Percentiles rank a stretch among this genome's conserved stretches.
phyloP scores from a whole-genome alignment of 176 grass and related monocot genomes.

The Urochloa ruziziensis region DNA sequence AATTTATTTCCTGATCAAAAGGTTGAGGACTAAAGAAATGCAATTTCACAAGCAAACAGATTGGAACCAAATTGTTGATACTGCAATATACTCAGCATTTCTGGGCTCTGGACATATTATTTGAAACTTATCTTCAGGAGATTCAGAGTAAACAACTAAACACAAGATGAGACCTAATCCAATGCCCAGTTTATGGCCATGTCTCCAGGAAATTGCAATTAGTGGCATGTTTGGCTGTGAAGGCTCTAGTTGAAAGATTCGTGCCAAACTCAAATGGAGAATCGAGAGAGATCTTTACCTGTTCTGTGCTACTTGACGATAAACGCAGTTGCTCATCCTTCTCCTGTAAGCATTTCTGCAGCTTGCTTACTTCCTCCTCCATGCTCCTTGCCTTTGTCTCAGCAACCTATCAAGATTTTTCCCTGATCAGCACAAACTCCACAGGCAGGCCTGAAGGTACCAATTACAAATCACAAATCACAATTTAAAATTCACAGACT shows the following conservation, averaged over 20 bases:
- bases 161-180: background rate
- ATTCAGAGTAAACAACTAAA: background rate
- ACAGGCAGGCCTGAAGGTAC: background rate
- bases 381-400: slow-evolving; percentile 67
- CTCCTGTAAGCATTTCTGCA: slow-evolving; percentile 65
- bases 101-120: background rate
- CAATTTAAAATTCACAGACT: background rate
- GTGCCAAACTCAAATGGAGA: background rate
- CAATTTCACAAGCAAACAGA: background rate
- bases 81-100: background rate
- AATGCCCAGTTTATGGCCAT: background rate
- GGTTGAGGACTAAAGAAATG: background rate
- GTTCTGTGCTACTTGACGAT: slow-evolving; percentile 36
- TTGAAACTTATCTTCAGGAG: background rate
- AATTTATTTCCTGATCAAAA: background rate
- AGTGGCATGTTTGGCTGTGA: background rate
- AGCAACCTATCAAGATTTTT: slow-evolving; percentile 43
- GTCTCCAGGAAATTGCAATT: background rate
- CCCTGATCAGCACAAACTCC: background rate
- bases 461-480: background rate
- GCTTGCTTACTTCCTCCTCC: slow-evolving; percentile 70
- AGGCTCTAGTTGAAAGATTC: background rate
- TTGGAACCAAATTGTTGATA: background rate
- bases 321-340: slow-evolving; percentile 60
- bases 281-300: slow-evolving; percentile 36